Evolutionary conservation across 2,329 filamentous ascomycete genomes (phyloP).

Genomic region (Cadophora sp.): DNA sequence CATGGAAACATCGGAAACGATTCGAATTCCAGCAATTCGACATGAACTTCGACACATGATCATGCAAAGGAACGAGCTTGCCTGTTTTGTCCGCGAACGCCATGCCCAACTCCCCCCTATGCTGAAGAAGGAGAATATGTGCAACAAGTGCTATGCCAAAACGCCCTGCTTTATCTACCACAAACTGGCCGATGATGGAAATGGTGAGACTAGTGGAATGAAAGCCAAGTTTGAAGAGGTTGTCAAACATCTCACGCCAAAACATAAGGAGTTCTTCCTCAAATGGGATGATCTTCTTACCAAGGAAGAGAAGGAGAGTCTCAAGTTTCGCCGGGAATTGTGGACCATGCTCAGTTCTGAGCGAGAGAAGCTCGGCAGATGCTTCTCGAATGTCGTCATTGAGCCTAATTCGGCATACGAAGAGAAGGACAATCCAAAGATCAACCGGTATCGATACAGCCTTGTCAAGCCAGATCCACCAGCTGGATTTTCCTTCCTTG

Average conservation of each 20-base stretch:
- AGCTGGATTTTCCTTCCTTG: constrained; percentile 80
- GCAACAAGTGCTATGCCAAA: constrained; percentile 89
- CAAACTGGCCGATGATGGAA: constrained; percentile 84
- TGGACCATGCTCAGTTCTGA: constrained; percentile 96
- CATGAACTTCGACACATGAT: constrained; percentile 96
- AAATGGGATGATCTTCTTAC: constrained; percentile 95
- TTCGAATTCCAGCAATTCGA: constrained; percentile 83
- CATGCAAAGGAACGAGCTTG: constrained; percentile 90
- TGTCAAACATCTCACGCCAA: constrained; percentile 76
- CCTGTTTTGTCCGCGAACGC: constrained; percentile 82
- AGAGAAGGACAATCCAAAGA: constrained; percentile 75
- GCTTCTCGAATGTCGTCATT: constrained; percentile 87
- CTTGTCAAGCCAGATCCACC: constrained; percentile 74
- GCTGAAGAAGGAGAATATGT: constrained; percentile 81
- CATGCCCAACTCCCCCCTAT: constrained; percentile 83
- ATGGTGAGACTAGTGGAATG: constrained; percentile 81
- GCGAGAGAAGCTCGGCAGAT: constrained; percentile 86
- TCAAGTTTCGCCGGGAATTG: constrained; percentile 85
- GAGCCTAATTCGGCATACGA: constrained; percentile 77
- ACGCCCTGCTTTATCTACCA: constrained; percentile 93
- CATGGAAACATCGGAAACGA: constrained; percentile 86
- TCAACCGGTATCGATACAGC: constrained; percentile 89
- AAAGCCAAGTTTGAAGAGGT: constrained; percentile 82
- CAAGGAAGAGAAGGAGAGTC: constrained; percentile 90
- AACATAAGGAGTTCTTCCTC: constrained; percentile 83